phyloP scores from a whole-genome alignment of 192 early-diverging fungal genomes.

The Coemansia sp. region DNA sequence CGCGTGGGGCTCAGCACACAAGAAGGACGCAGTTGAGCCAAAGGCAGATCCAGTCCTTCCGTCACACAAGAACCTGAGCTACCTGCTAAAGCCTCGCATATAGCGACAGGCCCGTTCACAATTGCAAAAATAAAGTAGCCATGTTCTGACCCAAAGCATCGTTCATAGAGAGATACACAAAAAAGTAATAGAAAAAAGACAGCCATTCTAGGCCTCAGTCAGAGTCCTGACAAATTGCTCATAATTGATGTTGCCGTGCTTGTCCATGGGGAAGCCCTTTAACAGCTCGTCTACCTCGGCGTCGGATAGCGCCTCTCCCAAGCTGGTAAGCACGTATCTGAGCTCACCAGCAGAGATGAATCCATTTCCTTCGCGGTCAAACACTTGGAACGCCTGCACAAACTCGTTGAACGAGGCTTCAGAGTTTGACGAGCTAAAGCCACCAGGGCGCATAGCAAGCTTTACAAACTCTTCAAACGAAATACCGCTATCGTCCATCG shows the following conservation, averaged over 20 bases:
- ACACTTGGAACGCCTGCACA: conserved; percentile 85
- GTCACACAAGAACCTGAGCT: conserved; percentile 48
- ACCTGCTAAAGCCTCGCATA: conserved; percentile 53
- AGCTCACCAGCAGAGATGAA: conserved; percentile 78
- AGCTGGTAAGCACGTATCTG: conserved; percentile 80
- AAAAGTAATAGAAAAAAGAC: background rate
- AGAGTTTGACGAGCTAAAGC: conserved; percentile 66
- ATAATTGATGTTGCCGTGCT: conserved; percentile 82
- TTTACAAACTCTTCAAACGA: conserved; percentile 73
- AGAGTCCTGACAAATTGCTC: conserved; percentile 63
- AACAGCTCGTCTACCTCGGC: conserved; percentile 80
- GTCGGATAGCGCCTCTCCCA: conserved; percentile 80
- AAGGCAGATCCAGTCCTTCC: conserved; percentile 32
- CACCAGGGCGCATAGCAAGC: conserved; percentile 71
- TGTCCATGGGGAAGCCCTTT: conserved; percentile 74
- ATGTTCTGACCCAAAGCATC: background rate
- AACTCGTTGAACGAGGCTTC: conserved; percentile 74
- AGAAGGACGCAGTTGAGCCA: conserved; percentile 14
- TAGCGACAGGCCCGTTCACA: conserved; percentile 3
- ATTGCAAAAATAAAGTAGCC: background rate
- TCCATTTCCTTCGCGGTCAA: conserved; percentile 81
- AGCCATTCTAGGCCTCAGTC: conserved; percentile 2
- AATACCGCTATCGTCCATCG: conserved; percentile 55
- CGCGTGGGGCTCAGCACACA: conserved; percentile 38
- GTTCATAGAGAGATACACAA: background rate